Base-by-base conservation (phyloP, 1,284 basidiomycete species). In the Ceratobasidium sp. region DNA sequence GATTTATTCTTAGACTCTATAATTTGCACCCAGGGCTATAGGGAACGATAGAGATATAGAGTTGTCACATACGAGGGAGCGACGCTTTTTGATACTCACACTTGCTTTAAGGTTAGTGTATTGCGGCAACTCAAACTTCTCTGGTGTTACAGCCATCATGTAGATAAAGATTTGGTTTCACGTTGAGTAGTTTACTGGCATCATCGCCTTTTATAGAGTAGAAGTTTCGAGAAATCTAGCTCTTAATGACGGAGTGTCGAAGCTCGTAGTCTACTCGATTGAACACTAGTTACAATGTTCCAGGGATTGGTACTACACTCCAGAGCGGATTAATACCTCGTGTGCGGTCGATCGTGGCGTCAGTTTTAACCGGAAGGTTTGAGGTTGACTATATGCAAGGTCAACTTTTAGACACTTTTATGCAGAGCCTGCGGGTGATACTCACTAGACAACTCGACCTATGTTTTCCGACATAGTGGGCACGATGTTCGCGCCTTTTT, bases 321-420 rank as follows among this genome's bases (percentile, higher is more conserved):
- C 28, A 33, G 9, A 13, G n/a, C 26, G 44, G 20, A 67, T 67
- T 13, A 67, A 12, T 4, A 28, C 65, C 4, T 13, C 23, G 23
- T 70, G 68, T 28, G n/a, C 54, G 6, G 56, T 10, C 1, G 68
- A 70, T 50, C 68, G 68, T 12, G 52, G 50, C 13, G 17, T 57
- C 52, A 70, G 46, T 28, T 38, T 50, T 15, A 70, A 6, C 17
- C 48, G 38, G 40, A 70, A 70, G 7, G 50, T 6, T 38, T 70
- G 2, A 28, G 68, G 68, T 6, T 38, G 50, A 33, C 68, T 70
- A 28, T 54, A 33, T 56, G 52, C n/a, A 17, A 67, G n/a, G 20
- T 65, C n/a, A 48, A 67, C 7, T 6, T 20, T 20, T 50, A 20
- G 20, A 50, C 1, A 33, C 28, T 2, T 28, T 61, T 28, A 33